Base-by-base conservation (phyloP, 306 rosid species). In the Quercus agrifolia region DNA sequence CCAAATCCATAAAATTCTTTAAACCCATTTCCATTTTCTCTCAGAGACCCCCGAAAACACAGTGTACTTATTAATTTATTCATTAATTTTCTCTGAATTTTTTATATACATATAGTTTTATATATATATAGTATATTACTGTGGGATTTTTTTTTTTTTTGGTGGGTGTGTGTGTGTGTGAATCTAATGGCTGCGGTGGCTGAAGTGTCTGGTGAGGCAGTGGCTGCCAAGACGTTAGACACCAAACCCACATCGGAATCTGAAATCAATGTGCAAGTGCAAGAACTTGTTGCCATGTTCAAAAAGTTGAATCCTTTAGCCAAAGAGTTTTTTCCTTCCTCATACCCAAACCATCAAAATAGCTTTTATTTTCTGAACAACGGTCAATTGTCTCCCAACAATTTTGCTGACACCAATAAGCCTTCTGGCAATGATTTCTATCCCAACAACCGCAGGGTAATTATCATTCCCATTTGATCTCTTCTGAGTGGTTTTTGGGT, bases 251-350 rank as follows among this genome's bases (percentile, higher is more conserved):
- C 83, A 55, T 49, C 90, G 38, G 92, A 91, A 67, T 87, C 96
- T 33, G 93, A 92, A 78, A 83, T 94, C 88, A 90, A 88, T 86
- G 94, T 93, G 74, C 91, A 87, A 92, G 90, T 93, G 74, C 91
- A 87, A 92, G 90, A 92, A 77, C 92, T 94, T 63, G 97, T 91
- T 85, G 97, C 92, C 67, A 88, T 94, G 93, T 92, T 94, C 88
- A 94, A 90, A 73, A 94, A 94, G 89, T 62, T 94, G 90, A 94
- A 94, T 86, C 99, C 99, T 57, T 85, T 75, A 81, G 99, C 97
- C 14, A 90, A 92, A 79, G 99, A 94, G 82, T 94, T 94, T 79
- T 79, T 94, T 56, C 99, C 98, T 77, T 89, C 99, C 13, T 85
- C 93, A 20, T 85, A 86, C 76, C 56, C 90, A 78, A 89, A 77